Evolutionary conservation across 257 asterid species (phyloP), one percentile per base, ranked within the genome.

Genomic region (Prunella vulgaris): DNA sequence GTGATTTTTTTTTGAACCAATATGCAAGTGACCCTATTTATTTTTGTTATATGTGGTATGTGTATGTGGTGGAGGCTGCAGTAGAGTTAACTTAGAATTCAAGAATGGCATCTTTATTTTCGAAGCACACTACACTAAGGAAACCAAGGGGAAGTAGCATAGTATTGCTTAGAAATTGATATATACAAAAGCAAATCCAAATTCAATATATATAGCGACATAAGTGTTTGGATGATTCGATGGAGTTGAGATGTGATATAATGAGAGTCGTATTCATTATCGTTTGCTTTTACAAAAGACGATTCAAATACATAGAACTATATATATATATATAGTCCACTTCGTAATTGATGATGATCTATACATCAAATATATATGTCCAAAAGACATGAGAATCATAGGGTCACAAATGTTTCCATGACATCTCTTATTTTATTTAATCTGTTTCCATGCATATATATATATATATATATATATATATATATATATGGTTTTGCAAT

Each of bases 181-280:
- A 46, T 81, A 80, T 66, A 71, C 76, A 54, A 35, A 35, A 35
- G 12, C 42, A 58, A 62, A 72, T 76, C 60, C 76, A 69, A 75
- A 69, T 46, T 64, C 54, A 60, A 76, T 33, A 76, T 8, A 54
- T 22, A 13, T 5, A 48, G 48, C 48, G 59, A 73, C 79, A 59
- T 58, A 44, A 21, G 25, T 51, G 30, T 15, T 58, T 60, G 30
- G 15, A 28, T 7, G 68, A 68, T 53, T 72, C 64, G 44, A n/a
- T n/a, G n/a, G n/a, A 52, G 14, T 66, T 37, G 18, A 13, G 40
- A 58, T 61, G 3, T 6, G 30, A 46, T 59, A 44, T 32, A 6
- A 32, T 13, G 21, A 28, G 10, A 35, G 58, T 48, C 56, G 22
- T 28, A 5, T 69, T 61, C 69, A 49, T 61, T 61, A 32, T 7